Percentiles rank a stretch among this genome's conserved stretches.
Evolutionary conservation across 108 stramenopile species (phyloP).

Genomic region (Chaetoceros muelleri): DNA sequence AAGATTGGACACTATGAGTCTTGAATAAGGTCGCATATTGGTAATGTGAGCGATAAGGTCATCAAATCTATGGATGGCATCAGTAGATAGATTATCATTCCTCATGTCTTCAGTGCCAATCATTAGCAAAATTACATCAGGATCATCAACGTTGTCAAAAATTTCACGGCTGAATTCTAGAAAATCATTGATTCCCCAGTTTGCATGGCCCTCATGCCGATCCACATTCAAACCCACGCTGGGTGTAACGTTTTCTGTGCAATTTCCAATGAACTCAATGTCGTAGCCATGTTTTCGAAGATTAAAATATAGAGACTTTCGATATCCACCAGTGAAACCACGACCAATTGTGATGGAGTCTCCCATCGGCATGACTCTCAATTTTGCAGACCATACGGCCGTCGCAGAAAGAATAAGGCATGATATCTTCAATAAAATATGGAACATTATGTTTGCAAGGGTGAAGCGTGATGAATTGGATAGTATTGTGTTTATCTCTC

Average conservation of each 20-base stretch:
- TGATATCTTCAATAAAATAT: no score
- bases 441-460: no score
- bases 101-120: neutral
- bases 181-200: neutral
- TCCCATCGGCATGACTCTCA: neutral
- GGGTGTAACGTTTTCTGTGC: neutral
- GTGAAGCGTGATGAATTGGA: no score
- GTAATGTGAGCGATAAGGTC: neutral
- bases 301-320: neutral
- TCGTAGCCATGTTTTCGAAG: neutral
- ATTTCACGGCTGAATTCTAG: neutral
- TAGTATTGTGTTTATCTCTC: no score
- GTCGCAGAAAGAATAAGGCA: no score
- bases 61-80: neutral
- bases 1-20: neutral
- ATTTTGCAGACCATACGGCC: no score
- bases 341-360: neutral
- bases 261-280: neutral
- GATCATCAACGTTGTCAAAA: neutral
- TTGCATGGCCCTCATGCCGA: neutral
- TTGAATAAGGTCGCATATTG: neutral
- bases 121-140: neutral
- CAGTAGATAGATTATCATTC: neutral
- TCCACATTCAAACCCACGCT: neutral
- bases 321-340: neutral